phyloP scores from a whole-genome alignment of 495 filamentous ascomycete species.

The Apodospora peruviana region DNA sequence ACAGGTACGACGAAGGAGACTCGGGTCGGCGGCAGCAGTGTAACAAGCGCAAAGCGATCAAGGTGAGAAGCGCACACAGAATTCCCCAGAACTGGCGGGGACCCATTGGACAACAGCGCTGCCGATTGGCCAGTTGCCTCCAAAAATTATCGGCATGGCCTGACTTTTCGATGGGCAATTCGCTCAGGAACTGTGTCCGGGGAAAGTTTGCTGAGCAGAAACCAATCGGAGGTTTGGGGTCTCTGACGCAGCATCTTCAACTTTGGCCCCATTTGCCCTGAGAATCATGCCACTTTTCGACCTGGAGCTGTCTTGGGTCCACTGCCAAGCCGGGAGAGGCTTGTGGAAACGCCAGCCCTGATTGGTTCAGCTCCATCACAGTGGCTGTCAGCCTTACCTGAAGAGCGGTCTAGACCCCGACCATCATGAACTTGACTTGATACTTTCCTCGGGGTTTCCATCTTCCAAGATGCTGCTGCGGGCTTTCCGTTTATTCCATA shows the following conservation, averaged over 20 bases:
- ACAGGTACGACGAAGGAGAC: neutral
- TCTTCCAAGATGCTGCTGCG: too few species aligned
- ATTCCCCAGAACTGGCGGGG: slow-evolving; percentile 4
- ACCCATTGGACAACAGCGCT: neutral
- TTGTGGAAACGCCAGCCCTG: slow-evolving; percentile 3
- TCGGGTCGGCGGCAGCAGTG: too few species aligned
- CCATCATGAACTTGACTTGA: slow-evolving; percentile 4
- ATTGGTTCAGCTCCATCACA: slow-evolving; percentile 12
- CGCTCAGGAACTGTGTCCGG: slow-evolving; percentile 3
- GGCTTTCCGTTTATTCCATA: too few species aligned
- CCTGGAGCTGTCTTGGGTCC: slow-evolving; percentile 9
- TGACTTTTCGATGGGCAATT: slow-evolving; percentile 19
- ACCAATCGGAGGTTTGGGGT: slow-evolving; percentile 22
- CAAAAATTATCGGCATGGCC: slow-evolving; percentile 21
- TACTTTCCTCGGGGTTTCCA: too few species aligned
- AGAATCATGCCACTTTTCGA: slow-evolving; percentile 33
- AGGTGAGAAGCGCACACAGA: too few species aligned
- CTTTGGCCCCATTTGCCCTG: slow-evolving; percentile 26
- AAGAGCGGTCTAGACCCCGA: slow-evolving; percentile 13
- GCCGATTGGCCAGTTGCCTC: slow-evolving; percentile 11
- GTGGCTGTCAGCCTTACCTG: slow-evolving; percentile 23
- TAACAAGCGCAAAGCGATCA: too few species aligned
- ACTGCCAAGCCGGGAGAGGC: slow-evolving; percentile 29
- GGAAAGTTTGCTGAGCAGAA: neutral
- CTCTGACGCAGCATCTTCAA: slow-evolving; percentile 22